Percentiles rank a stretch among this genome's conserved stretches.
phyloP scores from a whole-genome alignment of 352 stramenopile species.

The Globisporangium camurandrum region DNA sequence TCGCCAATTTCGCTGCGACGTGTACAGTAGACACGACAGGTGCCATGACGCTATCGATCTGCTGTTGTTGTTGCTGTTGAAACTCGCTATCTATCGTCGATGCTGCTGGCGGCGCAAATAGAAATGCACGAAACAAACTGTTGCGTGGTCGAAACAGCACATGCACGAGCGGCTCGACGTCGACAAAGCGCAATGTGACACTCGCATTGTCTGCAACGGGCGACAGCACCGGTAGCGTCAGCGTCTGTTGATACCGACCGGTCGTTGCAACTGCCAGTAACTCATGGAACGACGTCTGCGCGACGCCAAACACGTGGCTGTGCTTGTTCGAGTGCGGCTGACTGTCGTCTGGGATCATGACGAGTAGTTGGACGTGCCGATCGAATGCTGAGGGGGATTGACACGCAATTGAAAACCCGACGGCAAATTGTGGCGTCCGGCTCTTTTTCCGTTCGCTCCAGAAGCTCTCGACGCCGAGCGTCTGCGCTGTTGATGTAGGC shows the following conservation, averaged over 20 bases:
- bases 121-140: conserved; percentile 49
- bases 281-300: conserved; percentile 72
- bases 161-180: conserved; percentile 36
- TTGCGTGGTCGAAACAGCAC: conserved; percentile 41
- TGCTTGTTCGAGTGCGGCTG: conserved; percentile 53
- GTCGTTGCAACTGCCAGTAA: conserved; percentile 59
- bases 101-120: conserved; percentile 58
- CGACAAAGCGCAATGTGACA: conserved; percentile 48
- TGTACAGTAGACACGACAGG: no score
- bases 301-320: conserved; percentile 61
- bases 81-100: conserved; percentile 46
- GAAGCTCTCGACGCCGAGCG: conserved; percentile 48
- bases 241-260: conserved; percentile 45
- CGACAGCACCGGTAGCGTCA: conserved; percentile 66
- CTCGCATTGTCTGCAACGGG: conserved; percentile 50
- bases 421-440: conserved; percentile 53
- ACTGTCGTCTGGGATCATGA: conserved; percentile 76
- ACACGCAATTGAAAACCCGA: conserved; percentile 57
- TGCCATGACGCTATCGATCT: conserved; percentile 13
- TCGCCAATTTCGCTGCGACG: conserved; percentile 50
- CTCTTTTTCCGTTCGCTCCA: conserved; percentile 67
- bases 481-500: no score
- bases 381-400: conserved; percentile 36
- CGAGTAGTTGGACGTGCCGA: conserved; percentile 63
- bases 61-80: conserved; percentile 30